A percentile compares a stretch with the other conserved stretches of the same genome.
These are phyloP conservation scores for Alloteropsis semialata DNA, from an alignment of 176 grass and related monocot genomes.

Conservation along the genomic window DNA sequence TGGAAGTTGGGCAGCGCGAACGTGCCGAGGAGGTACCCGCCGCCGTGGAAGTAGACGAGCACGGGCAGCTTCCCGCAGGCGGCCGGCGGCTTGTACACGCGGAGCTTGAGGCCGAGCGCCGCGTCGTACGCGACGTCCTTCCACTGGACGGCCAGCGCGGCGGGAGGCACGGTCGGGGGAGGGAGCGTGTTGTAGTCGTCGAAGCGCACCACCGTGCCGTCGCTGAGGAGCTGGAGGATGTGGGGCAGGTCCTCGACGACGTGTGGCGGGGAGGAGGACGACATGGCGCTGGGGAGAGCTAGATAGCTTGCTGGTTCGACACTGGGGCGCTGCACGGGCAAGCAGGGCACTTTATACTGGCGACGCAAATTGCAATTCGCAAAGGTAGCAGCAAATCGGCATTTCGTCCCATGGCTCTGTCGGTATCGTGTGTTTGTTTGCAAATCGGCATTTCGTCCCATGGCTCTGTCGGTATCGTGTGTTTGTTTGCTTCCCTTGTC, in stretches of 20 bases:
- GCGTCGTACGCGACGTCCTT: slow-evolving; percentile 37
- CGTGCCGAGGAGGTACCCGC: slow-evolving; percentile 28
- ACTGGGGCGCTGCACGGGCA: neutral
- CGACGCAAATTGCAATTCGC: too few relatives aligned
- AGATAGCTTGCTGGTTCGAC: neutral
- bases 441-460: neutral
- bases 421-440: too few relatives aligned
- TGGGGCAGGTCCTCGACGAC: neutral
- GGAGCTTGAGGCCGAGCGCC: slow-evolving; percentile 14
- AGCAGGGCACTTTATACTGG: too few relatives aligned
- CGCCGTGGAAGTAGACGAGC: slow-evolving; percentile 42
- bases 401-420: neutral
- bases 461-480: neutral
- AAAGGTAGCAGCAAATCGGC: neutral
- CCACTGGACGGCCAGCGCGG: neutral
- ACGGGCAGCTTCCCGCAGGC: slow-evolving; percentile 24
- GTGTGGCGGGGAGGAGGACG: neutral
- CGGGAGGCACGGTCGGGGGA: neutral
- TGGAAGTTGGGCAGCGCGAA: slow-evolving; percentile 30
- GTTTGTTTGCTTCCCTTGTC: neutral
- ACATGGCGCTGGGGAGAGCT: neutral
- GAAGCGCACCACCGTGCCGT: slow-evolving; percentile 30
- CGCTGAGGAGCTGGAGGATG: slow-evolving; percentile 20
- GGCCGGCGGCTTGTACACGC: slow-evolving; percentile 3
- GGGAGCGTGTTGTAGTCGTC: neutral